Percentiles rank a stretch among this genome's conserved stretches.
Conservation (phyloP, 176 grass and related monocot species). For the Leersia perrieri region DNA sequence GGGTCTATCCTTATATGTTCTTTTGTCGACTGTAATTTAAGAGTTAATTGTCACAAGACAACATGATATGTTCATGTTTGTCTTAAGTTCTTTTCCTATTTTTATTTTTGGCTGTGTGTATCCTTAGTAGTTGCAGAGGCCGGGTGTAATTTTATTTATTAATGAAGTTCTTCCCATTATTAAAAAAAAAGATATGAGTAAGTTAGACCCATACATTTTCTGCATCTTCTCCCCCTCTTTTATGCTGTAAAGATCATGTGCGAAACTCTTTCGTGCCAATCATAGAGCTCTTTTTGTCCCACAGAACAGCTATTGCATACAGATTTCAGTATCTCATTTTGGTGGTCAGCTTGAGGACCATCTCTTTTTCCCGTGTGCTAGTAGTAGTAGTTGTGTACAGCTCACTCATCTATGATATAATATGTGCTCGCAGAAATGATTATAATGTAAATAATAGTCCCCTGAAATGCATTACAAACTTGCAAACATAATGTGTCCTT, state of each 20-base stretch:
- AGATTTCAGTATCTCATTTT: neutral
- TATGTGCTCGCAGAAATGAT: neutral
- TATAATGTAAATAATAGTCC: neutral
- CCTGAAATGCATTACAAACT: too few relatives aligned
- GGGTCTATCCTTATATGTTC: too few relatives aligned
- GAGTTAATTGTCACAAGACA: too few relatives aligned
- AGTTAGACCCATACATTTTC: neutral
- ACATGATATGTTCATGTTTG: too few relatives aligned
- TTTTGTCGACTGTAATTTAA: too few relatives aligned
- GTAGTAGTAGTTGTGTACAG: neutral
- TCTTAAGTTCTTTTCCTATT: too few relatives aligned
- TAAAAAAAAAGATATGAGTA: too few relatives aligned
- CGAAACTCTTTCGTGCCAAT: neutral
- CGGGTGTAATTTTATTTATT: too few relatives aligned
- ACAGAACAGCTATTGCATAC: neutral
- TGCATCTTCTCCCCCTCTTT: neutral
- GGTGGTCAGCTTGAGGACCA: neutral
- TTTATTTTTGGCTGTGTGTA: too few relatives aligned
- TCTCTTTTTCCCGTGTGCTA: neutral
- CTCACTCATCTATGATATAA: neutral
- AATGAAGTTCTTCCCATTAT: too few relatives aligned
- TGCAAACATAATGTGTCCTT: neutral
- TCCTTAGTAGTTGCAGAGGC: too few relatives aligned
- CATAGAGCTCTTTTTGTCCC: conserved; percentile 1
- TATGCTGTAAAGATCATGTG: conserved; percentile 1